Conservation (phyloP, 768 basidiomycete genomes). For the Rhizopogon vinicolor region DNA sequence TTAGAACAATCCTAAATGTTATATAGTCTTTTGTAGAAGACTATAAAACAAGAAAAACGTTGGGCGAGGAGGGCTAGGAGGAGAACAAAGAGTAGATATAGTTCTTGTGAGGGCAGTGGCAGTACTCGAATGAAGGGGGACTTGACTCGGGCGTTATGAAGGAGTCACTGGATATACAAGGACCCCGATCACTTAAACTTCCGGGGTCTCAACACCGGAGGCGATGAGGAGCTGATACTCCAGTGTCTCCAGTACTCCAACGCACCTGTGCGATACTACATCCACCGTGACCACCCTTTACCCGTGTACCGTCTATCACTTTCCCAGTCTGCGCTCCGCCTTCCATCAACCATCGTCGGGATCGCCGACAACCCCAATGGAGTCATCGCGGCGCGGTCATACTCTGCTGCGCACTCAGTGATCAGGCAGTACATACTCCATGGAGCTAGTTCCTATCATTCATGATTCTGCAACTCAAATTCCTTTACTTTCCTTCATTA, state of each 20-base stretch:
- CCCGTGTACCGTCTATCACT: too few species aligned
- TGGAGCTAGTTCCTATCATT: neutral
- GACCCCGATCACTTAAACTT: conserved; percentile 18
- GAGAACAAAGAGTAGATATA: conserved; percentile 3
- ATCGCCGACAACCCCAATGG: neutral
- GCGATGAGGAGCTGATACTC: neutral
- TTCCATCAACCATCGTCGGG: neutral
- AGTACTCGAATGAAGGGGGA: neutral
- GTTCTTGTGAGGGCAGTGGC: conserved; percentile 13
- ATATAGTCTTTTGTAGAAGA: conserved; percentile 21
- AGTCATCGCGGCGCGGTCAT: neutral
- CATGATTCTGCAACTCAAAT: neutral
- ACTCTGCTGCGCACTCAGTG: neutral
- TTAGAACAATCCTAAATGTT: conserved; percentile 35
- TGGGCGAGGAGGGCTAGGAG: neutral
- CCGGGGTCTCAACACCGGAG: too few species aligned
- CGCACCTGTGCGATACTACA: neutral
- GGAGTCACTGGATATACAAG: conserved; percentile 25
- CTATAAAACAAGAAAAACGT: conserved; percentile 10
- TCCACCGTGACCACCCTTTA: too few species aligned
- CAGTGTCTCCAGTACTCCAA: conserved; percentile 5
- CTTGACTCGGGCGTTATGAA: conserved; percentile 23
- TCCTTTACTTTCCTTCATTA: neutral
- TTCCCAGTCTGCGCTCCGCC: neutral
- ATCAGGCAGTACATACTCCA: neutral